These are phyloP conservation scores for Paspalum vaginatum DNA, from an alignment of 176 grass and related monocot species.

Conservation along the genomic window DNA sequence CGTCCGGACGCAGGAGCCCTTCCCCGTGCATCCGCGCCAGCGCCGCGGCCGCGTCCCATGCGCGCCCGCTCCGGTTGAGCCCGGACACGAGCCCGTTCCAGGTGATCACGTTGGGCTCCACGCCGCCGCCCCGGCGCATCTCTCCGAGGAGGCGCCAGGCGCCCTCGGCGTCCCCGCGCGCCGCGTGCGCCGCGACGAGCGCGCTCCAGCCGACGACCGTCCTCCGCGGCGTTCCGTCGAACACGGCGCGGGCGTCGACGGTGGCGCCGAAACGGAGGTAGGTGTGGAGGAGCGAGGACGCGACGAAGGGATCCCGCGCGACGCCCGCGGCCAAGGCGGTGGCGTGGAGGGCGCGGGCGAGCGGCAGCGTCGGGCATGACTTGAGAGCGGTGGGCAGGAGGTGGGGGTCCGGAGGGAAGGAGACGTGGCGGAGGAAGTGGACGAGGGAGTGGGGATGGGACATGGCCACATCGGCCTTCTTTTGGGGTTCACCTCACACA, in stretches of 20 bases:
- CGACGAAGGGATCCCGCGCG: conserved; percentile 47
- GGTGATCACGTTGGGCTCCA: conserved; percentile 63
- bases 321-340: conserved; percentile 43
- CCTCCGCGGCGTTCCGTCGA: conserved; percentile 58
- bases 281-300: conserved; percentile 59
- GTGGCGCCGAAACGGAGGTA: conserved; percentile 54
- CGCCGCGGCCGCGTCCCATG: conserved; percentile 32
- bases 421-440: conserved; percentile 59
- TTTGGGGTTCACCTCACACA: too few relatives aligned
- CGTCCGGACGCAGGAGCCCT: conserved; percentile 47
- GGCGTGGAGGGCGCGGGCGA: conserved; percentile 54
- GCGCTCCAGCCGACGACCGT: conserved; percentile 63
- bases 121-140: conserved; percentile 44
- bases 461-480: conserved; percentile 6
- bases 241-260: conserved; percentile 40
- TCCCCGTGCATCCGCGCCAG: conserved; percentile 57
- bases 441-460: conserved; percentile 21
- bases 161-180: conserved; percentile 34
- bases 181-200: conserved; percentile 43
- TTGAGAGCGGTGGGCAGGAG: conserved; percentile 68
- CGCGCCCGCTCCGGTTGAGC: conserved; percentile 55
- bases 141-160: conserved; percentile 38
- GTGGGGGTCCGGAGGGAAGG: conserved; percentile 58
- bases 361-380: conserved; percentile 51
- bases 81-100: conserved; percentile 70